A percentile compares a stretch with the other conserved stretches of the same genome.
phyloP scores from a whole-genome alignment of 805 yeast genomes.

The Kodamaea laetipori region DNA sequence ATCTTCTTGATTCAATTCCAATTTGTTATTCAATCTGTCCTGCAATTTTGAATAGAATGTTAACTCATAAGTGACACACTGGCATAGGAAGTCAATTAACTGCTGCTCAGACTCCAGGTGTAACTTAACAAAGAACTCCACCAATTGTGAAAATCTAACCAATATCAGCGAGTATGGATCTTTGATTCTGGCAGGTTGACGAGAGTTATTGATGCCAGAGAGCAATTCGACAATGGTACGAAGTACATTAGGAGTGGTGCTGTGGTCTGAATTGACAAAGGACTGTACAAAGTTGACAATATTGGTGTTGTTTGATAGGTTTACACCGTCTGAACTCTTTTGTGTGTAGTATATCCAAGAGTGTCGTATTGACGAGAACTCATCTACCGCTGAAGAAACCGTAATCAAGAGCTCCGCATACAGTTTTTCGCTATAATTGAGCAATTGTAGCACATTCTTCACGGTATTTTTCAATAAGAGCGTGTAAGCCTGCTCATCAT shows the following conservation, averaged over 20 bases:
- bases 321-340: background rate
- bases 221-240: slow-evolving; percentile 10
- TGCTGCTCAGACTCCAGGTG: slow-evolving; percentile 21
- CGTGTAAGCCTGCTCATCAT: slow-evolving; percentile 17
- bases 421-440: slow-evolving; percentile 20
- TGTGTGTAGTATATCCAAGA: slow-evolving; percentile 12
- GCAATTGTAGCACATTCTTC: slow-evolving; percentile 16
- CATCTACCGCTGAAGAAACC: slow-evolving; percentile 5
- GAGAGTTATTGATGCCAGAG: slow-evolving; percentile 9
- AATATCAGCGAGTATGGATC: slow-evolving; percentile 21
- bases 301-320: slow-evolving; percentile 2
- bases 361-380: slow-evolving; percentile 1
- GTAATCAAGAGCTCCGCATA: slow-evolving; percentile 15
- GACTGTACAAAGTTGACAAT: slow-evolving; percentile 11
- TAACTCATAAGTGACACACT: slow-evolving; percentile 24
- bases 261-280: background rate
- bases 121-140: slow-evolving; percentile 20
- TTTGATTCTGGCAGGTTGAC: slow-evolving; percentile 19
- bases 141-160: slow-evolving; percentile 17
- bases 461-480: slow-evolving; percentile 18
- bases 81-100: slow-evolving; percentile 19
- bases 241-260: slow-evolving; percentile 3
- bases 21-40: slow-evolving; percentile 18
- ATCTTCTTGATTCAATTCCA: slow-evolving; percentile 20
- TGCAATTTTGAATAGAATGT: slow-evolving; percentile 20